Conservation (phyloP, 1,284 basidiomycete genomes). For the Moesziomyces antarcticus region DNA sequence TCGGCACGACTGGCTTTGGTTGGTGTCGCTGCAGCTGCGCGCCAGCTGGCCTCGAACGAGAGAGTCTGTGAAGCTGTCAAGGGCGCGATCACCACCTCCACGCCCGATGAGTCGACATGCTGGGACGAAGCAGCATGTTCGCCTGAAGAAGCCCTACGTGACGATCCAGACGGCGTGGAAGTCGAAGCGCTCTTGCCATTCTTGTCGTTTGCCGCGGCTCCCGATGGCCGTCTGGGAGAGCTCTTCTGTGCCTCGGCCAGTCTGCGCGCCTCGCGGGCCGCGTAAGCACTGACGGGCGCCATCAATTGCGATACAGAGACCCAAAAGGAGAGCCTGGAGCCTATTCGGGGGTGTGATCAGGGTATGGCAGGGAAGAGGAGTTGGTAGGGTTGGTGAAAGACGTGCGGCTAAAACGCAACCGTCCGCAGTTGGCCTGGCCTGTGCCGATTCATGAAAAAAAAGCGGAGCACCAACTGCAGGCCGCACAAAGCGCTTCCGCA, state of each 20-base stretch:
- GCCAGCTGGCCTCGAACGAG: background rate
- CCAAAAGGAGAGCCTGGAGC: too few species aligned
- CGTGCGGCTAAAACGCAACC: background rate
- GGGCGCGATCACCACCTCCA: constrained; percentile 15
- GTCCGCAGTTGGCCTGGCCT: background rate
- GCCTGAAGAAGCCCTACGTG: constrained; percentile 4
- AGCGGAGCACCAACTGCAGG: too few species aligned
- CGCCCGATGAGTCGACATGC: background rate
- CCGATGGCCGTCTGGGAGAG: background rate
- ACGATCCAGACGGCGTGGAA: constrained; percentile 1
- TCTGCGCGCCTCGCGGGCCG: constrained; percentile 37
- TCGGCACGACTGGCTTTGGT: background rate
- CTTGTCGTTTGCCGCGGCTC: too few species aligned
- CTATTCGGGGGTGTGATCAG: too few species aligned
- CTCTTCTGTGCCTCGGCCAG: constrained; percentile 11
- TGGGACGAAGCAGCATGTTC: background rate
- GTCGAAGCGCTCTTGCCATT: constrained; percentile 1
- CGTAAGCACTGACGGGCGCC: constrained; percentile 31
- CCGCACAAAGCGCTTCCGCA: background rate
- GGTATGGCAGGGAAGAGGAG: background rate
- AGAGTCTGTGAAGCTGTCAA: constrained; percentile 13
- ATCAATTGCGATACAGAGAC: background rate
- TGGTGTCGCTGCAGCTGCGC: constrained; percentile 5
- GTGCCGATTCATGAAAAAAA: constrained; percentile 7
- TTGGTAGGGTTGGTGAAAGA: background rate